phyloP scores from a whole-genome alignment of 176 grass and related monocot species.

The Carex myosuroides region DNA sequence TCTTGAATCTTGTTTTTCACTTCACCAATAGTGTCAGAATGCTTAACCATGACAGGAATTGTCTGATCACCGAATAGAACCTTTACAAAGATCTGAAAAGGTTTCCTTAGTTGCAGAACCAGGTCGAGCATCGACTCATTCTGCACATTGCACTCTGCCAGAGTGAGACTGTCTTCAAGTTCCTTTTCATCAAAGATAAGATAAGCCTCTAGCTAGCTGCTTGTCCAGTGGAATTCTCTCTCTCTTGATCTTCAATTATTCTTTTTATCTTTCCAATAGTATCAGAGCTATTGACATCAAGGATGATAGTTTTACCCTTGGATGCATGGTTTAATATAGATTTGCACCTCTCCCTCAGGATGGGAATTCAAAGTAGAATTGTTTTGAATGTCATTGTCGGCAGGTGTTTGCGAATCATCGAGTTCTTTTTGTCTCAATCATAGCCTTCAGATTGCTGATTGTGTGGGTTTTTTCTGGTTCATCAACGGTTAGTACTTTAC shows the following conservation, averaged over 20 bases:
- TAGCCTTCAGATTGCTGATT: too few species aligned
- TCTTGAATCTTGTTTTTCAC: slow-evolving; percentile 16
- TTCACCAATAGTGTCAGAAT: slow-evolving; percentile 8
- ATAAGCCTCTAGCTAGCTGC: neutral
- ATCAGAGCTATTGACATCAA: too few species aligned
- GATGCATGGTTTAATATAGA: too few species aligned
- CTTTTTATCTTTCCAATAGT: too few species aligned
- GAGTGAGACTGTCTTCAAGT: neutral
- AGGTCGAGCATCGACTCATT: neutral
- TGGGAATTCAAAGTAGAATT: neutral
- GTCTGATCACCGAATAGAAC: neutral
- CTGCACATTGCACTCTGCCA: neutral
- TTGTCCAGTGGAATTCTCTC: neutral
- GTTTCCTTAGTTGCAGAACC: neutral
- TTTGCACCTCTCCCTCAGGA: too few species aligned
- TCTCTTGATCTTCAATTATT: neutral
- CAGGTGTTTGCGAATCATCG: neutral
- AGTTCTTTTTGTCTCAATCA: neutral
- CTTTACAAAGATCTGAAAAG: neutral
- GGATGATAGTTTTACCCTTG: too few species aligned
- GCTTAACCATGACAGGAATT: neutral
- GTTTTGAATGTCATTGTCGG: neutral
- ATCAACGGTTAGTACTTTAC: neutral
- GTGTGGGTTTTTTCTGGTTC: too few species aligned
- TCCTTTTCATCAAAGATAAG: neutral